These are phyloP conservation scores for Penicillium frequentans DNA, from an alignment of 2,329 filamentous ascomycete species.

Conservation along the genomic window DNA sequence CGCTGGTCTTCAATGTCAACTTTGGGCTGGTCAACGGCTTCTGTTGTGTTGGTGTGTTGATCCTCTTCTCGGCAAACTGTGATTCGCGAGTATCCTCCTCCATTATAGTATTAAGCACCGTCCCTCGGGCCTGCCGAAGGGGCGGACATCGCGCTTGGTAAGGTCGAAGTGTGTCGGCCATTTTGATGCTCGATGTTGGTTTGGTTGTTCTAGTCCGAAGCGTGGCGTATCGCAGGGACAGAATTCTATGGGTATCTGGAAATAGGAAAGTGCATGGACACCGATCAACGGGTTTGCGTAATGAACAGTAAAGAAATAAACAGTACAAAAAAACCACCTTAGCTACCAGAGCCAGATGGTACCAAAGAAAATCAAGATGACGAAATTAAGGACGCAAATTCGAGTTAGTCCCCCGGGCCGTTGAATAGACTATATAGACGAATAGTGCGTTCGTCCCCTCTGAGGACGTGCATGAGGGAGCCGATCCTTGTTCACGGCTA, in stretches of 20 bases:
- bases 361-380: slow-evolving; percentile 19
- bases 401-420: slow-evolving; percentile 21
- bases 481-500: slow-evolving; percentile 15
- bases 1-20: slow-evolving; percentile 37
- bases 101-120: slow-evolving; percentile 64
- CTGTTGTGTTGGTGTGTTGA: slow-evolving; percentile 1
- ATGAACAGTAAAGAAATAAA: slow-evolving; percentile 11
- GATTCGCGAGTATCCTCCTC: slow-evolving; percentile 49
- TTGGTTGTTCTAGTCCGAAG: slow-evolving; percentile 9
- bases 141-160: slow-evolving; percentile 53
- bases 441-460: slow-evolving; percentile 17
- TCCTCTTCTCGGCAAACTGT: slow-evolving; percentile 19
- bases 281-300: slow-evolving; percentile 32
- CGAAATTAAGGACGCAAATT: slow-evolving; percentile 29
- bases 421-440: slow-evolving; percentile 34
- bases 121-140: slow-evolving; percentile 58
- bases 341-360: slow-evolving; percentile 38
- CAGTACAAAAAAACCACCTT: slow-evolving; percentile 24
- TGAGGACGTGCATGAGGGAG: slow-evolving; percentile 11
- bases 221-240: slow-evolving; percentile 1
- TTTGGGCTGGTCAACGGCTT: slow-evolving; percentile 24
- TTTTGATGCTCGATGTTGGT: slow-evolving; percentile 36
- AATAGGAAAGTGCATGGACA: slow-evolving; percentile 25
- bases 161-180: slow-evolving; percentile 51
- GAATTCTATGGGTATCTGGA: slow-evolving; percentile 29